These are phyloP conservation scores for Thalassiosira livingstoniorum DNA, from an alignment of 352 stramenopile species.

Conservation along the genomic window DNA sequence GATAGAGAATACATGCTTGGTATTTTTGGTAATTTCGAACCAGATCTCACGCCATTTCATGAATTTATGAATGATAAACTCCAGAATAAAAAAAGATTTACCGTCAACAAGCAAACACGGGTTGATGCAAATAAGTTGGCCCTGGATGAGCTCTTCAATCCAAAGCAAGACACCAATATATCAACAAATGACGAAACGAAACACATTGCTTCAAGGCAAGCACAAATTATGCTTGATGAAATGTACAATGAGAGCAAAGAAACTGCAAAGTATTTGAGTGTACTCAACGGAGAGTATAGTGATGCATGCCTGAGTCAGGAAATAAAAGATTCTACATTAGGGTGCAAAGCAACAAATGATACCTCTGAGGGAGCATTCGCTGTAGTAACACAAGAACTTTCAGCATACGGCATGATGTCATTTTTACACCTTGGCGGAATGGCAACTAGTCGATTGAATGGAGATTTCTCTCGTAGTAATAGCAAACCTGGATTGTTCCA, in stretches of 20 bases:
- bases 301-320: neutral
- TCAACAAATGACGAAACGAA: too few species aligned
- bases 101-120: too few species aligned
- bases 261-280: constrained; percentile 31
- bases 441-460: constrained; percentile 7
- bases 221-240: constrained; percentile 15
- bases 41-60: too few species aligned
- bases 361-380: constrained; percentile 36
- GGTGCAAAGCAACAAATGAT: constrained; percentile 36
- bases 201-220: too few species aligned
- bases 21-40: too few species aligned
- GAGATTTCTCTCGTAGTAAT: neutral
- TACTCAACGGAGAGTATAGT: neutral
- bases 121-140: too few species aligned
- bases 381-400: constrained; percentile 11
- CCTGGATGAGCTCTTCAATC: too few species aligned
- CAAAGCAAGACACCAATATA: too few species aligned
- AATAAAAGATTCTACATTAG: constrained; percentile 18
- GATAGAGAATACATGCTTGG: too few species aligned
- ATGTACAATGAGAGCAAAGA: constrained; percentile 35
- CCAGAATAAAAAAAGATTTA: too few species aligned
- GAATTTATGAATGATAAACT: too few species aligned
- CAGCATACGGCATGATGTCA: constrained; percentile 20
- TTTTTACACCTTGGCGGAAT: constrained; percentile 11
- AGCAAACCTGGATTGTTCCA: constrained; percentile 27